Conservation (phyloP, 139 green algal species). For the Chlamydomonas asymmetrica region DNA sequence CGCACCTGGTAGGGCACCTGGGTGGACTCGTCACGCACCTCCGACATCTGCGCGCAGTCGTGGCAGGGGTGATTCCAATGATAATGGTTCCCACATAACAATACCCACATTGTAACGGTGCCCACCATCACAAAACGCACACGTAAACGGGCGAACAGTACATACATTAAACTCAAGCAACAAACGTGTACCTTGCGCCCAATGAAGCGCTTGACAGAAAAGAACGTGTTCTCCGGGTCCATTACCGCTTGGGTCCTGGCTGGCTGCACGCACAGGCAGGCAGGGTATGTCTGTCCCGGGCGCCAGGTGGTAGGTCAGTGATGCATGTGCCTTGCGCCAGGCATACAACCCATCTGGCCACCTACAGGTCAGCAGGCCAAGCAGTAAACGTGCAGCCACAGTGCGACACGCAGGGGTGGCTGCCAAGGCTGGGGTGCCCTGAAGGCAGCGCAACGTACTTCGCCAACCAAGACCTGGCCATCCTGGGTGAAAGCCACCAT, state of each 20-base stretch:
- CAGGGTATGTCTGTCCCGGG: not conserved
- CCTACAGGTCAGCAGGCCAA: too few relatives aligned
- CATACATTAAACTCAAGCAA: too few relatives aligned
- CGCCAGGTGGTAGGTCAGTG: not conserved
- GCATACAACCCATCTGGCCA: too few relatives aligned
- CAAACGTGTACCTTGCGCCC: slow-evolving; percentile 77
- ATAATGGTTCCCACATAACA: too few relatives aligned
- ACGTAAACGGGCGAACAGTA: too few relatives aligned
- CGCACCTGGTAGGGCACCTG: slow-evolving; percentile 90
- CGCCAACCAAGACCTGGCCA: slow-evolving; percentile 92
- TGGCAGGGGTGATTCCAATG: too few relatives aligned
- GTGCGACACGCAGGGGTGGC: not conserved
- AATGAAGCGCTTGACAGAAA: slow-evolving; percentile 98
- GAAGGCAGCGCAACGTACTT: slow-evolving; percentile 65
- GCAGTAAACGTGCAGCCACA: too few relatives aligned
- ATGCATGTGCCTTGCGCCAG: too few relatives aligned
- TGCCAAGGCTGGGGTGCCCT: too few relatives aligned
- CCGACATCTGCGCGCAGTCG: slow-evolving; percentile 82
- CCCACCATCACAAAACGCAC: too few relatives aligned
- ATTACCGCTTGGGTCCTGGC: slow-evolving; percentile 96
- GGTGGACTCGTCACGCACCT: slow-evolving; percentile 90
- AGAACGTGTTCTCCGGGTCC: slow-evolving; percentile 99
- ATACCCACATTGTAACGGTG: too few relatives aligned
- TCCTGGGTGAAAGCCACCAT: slow-evolving; percentile 94
- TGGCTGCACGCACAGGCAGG: slow-evolving; percentile 71